A percentile compares a stretch with the other conserved stretches of the same genome.
Conservation (phyloP, 2,329 filamentous ascomycete species). For the Cadophora luteo-olivacea region DNA sequence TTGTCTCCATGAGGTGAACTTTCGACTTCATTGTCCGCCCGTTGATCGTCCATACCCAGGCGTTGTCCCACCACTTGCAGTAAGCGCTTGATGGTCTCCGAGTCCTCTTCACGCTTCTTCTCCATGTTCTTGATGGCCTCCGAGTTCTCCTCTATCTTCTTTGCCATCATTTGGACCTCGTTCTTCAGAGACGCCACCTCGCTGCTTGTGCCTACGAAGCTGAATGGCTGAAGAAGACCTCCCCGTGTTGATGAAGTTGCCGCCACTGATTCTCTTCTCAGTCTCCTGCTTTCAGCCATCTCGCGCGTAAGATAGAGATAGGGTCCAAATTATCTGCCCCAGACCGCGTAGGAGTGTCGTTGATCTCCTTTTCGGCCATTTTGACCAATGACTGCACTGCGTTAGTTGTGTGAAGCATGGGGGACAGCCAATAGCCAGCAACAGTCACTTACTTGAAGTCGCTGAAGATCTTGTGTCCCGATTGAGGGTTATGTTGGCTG, state of each 20-base stretch:
- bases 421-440: background rate
- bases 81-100: background rate
- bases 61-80: background rate
- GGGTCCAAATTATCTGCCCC: background rate
- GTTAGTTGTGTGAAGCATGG: background rate
- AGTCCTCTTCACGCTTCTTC: too few species aligned
- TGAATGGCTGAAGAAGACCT: too few species aligned
- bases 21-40: background rate
- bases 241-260: too few species aligned
- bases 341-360: background rate
- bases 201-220: background rate
- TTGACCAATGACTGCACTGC: background rate
- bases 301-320: background rate
- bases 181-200: background rate
- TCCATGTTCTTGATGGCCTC: too few species aligned
- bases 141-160: too few species aligned
- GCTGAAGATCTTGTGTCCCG: too few species aligned
- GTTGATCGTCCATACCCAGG: background rate
- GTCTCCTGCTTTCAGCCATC: background rate
- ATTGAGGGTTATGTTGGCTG: too few species aligned
- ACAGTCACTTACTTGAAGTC: background rate
- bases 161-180: background rate
- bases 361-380: background rate
- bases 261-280: background rate
- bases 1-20: background rate